Percentiles rank a stretch among this genome's conserved stretches.
phyloP scores from a whole-genome alignment of 2,329 filamentous ascomycete genomes.

The Chaetothyriales sp. region DNA sequence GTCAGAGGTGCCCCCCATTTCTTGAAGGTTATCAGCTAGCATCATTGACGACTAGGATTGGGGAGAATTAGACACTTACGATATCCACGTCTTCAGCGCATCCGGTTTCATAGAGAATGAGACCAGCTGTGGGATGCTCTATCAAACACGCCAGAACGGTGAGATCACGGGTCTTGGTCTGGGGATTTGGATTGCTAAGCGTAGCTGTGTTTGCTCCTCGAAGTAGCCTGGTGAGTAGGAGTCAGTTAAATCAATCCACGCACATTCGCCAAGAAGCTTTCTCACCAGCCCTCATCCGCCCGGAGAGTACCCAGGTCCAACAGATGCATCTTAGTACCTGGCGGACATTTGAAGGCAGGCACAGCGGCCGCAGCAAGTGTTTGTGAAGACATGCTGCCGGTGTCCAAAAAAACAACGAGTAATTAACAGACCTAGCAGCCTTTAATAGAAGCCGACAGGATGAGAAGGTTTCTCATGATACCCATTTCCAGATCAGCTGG shows the following conservation, averaged over 20 bases:
- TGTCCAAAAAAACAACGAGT: background rate
- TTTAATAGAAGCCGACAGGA: too few species aligned
- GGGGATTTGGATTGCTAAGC: conserved; percentile 19
- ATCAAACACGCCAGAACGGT: conserved; percentile 32
- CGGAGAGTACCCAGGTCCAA: conserved; percentile 34
- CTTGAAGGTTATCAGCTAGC: too few species aligned
- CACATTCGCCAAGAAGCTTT: background rate
- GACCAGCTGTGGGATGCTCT: conserved; percentile 31
- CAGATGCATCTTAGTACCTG: conserved; percentile 36
- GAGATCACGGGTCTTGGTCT: conserved; percentile 30
- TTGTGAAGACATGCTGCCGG: background rate
- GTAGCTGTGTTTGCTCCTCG: background rate
- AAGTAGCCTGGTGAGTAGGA: background rate
- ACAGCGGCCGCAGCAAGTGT: background rate
- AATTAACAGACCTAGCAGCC: too few species aligned
- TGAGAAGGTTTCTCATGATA: too few species aligned
- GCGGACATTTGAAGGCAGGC: conserved; percentile 25
- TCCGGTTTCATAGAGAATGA: conserved; percentile 36
- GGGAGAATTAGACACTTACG: background rate
- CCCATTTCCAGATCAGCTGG: too few species aligned
- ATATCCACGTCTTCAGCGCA: conserved; percentile 27
- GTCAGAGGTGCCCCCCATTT: conserved; percentile 25
- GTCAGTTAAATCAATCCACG: background rate
- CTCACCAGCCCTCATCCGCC: conserved; percentile 34
- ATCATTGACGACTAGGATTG: too few species aligned